Conservation (phyloP, 2,329 filamentous ascomycete species). For the Penicillium sp. region DNA sequence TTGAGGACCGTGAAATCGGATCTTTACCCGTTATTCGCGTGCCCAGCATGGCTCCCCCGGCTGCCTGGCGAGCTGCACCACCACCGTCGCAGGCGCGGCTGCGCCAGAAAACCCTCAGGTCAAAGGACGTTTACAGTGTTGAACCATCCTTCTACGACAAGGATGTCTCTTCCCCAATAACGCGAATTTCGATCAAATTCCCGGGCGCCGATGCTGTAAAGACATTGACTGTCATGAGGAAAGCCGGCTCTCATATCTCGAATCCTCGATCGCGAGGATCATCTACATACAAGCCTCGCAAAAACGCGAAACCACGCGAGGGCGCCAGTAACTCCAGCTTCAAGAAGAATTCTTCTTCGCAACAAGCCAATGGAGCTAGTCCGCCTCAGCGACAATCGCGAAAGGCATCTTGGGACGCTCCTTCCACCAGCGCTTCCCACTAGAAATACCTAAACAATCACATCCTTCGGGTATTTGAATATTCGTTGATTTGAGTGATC, state of each 20-base stretch:
- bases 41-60: constrained; percentile 66
- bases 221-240: constrained; percentile 45
- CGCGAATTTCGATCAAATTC: constrained; percentile 51
- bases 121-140: constrained; percentile 57
- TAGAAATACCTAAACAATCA: constrained; percentile 21
- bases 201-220: constrained; percentile 53
- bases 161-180: constrained; percentile 42
- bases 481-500: constrained; percentile 25
- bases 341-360: constrained; percentile 34
- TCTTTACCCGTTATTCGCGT: constrained; percentile 73
- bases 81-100: constrained; percentile 39
- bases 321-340: constrained; percentile 25
- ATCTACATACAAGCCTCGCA: constrained; percentile 36
- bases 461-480: constrained; percentile 24
- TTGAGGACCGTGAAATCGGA: constrained; percentile 80
- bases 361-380: constrained; percentile 27
- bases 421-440: constrained; percentile 29
- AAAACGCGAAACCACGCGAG: constrained; percentile 39
- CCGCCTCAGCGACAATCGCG: constrained; percentile 35
- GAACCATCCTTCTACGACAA: constrained; percentile 50
- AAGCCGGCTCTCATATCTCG: constrained; percentile 27
- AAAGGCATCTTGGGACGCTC: constrained; percentile 36
- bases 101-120: constrained; percentile 57
- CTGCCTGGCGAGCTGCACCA: constrained; percentile 65
- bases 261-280: constrained; percentile 33